Base-by-base conservation (phyloP, 2,329 filamentous ascomycete species). In the Xylariaceae sp. region DNA sequence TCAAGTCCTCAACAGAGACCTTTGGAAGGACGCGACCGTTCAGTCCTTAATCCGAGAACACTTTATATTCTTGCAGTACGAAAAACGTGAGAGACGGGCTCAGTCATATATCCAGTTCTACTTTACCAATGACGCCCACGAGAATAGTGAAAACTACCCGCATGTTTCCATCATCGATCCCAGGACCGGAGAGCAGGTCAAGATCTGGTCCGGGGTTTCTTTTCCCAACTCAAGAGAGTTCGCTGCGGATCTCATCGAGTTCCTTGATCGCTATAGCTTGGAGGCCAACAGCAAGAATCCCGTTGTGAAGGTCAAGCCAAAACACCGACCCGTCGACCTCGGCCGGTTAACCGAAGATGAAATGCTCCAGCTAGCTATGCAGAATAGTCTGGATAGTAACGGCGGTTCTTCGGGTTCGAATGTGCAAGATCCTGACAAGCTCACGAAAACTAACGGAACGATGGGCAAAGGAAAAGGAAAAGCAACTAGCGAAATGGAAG, bases 131-230 rank as follows among this genome's bases (percentile, higher is more conserved):
- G 80, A 84, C 52, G 77, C 77, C 43, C 83, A 88, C 62, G 90
- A 95, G 65, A 87, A 87, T 66, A 80, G 85, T n/a, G 88, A 92
- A 66, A 91, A 91, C 63, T 99, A 95, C 68, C 94, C 94, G 4
- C 91, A 99, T 68, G 94, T 97, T 54, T 90, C 91, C 44, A 96
- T 99, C 59, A 84, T 99, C 58, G 94, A 99, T 65, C 94, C 94
- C 1, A 82, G 94, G 56, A 99, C 94, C 0, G 94, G 94, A 57
- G 94, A 99, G 73, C 91, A 96, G 71, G 89, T 99, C 70, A 99
- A 99, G 74, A 83, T 91, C 1, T 97, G 94, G 92, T 91, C 88
- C 11, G 91, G 92, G 1, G 79, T 83, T 6, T 89, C 91, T 1
- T 88, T 91, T 51, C 86, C 91, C 0, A 80, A 80, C 40, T 75